A percentile compares a stretch with the other conserved stretches of the same genome.
Evolutionary conservation across 495 filamentous ascomycete species (phyloP).

Genomic region (Bacidia rubella): DNA sequence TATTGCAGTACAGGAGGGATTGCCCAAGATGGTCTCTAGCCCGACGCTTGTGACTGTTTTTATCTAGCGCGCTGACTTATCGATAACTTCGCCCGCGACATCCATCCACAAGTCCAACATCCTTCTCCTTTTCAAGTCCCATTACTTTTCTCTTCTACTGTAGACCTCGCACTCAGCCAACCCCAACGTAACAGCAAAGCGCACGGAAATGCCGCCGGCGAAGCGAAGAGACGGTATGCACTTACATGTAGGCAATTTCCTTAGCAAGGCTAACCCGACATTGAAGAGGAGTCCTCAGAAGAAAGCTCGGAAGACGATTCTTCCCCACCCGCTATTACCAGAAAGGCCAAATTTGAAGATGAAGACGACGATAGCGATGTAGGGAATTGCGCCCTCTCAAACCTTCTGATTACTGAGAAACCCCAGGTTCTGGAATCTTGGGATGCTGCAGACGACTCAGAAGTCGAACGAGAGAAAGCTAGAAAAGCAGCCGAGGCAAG

Average conservation of each 20-base stretch:
- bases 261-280: neutral
- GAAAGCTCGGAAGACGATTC: conserved; percentile 25
- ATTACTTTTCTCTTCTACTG: too few relatives aligned
- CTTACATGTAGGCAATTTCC: neutral
- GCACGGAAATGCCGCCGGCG: neutral
- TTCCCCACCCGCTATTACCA: conserved; percentile 46
- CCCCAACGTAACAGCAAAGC: neutral
- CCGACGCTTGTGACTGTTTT: too few relatives aligned
- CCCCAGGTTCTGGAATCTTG: conserved; percentile 82
- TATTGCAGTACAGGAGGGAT: too few relatives aligned
- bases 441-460: conserved; percentile 94
- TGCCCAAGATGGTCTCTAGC: too few relatives aligned
- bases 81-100: too few relatives aligned
- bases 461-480: conserved; percentile 89
- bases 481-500: conserved; percentile 74
- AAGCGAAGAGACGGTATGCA: conserved; percentile 2
- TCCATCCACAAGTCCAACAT: too few relatives aligned
- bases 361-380: conserved; percentile 87
- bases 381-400: conserved; percentile 20
- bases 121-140: too few relatives aligned
- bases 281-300: conserved; percentile 1
- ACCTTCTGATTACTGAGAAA: conserved; percentile 8
- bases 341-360: conserved; percentile 74
- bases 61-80: too few relatives aligned
- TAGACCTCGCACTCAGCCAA: too few relatives aligned